Base-by-base conservation (phyloP, 1,284 basidiomycete genomes). In the Trichosporon coremiiforme region DNA sequence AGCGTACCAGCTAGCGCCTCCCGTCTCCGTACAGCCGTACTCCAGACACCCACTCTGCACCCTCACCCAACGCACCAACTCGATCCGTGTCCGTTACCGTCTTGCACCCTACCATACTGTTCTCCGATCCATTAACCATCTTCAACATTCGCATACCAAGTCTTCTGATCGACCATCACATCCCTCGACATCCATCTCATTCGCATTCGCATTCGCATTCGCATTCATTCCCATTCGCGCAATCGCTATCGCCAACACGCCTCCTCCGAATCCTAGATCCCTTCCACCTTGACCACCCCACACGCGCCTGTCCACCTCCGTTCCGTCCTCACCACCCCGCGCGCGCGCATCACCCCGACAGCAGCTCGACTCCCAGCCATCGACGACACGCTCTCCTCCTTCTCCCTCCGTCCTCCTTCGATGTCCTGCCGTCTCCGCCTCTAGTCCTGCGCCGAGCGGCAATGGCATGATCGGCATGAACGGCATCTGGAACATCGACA, bases 391-490 rank as follows among this genome's bases (percentile, higher is more conserved):
- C 36, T 13, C 50, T 47, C 63, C 33, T 36, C 6, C 57, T 47
- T 55, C 66, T 35, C 25, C 20, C 66, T 41, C 31, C 45, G 45
- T 13, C 13, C 57, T 60, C 57, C 31, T 60, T 60, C 57, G 57
- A 60, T 60, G 57, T 17, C 57, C 57, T 60, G 57, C 57, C 57
- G 35, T 60, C 29, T 33, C 57, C 17, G 57, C 57, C 29, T 60
- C 57, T 60, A 60, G 57, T 60, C 57, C 57, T 60, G 57, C 57
- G 57, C 57, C 57, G 57, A 60, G 35, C 63, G 35, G 63, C 63
- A 64, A 64, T 38, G 22, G 63, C 63, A 64, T 25, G 63, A 64
- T 25, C 63, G 35, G 63, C 63, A 64, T 41, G 63, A 64, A 64
- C 63, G 63, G 63, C 35, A 64, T 25, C 38, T 38, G 63, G 36